Evolutionary conservation across 2,329 filamentous ascomycete species (phyloP), one percentile per base, ranked within the genome.

Genomic region (Leptodontidium sp.): DNA sequence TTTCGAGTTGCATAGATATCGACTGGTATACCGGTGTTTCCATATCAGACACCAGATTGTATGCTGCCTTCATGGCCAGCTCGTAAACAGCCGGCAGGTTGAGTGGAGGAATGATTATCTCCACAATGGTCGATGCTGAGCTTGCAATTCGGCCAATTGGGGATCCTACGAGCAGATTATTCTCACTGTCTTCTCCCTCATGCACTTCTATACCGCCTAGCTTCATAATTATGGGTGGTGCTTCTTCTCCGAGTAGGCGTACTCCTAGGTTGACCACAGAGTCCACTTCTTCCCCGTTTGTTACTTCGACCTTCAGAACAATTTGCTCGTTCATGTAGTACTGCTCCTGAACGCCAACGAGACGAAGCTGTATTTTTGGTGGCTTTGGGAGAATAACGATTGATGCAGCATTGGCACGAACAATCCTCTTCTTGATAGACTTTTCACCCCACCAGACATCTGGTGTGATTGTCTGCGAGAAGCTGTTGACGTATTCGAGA

Each of bases 301-400:
- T 76, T 2, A 98, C 82, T 53, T 91, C 87, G 49, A 98, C 83
- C 0, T 85, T 81, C 26, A 98, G 79, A 7, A 83, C 82, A 35
- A 98, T 87, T 0, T 83, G 79, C 81, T 99, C 96, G 75, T 97
- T 91, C 1, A 92, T 92, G 77, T 97, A 98, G 79, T 95, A 97
- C 65, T 94, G 90, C 14, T 88, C 85, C 67, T 86, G 83, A 8
- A 90, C 80, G 50, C 88, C 85, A 1, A 87, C 83, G 11, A 93
- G 81, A 32, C 83, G 86, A 57, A 99, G 88, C 74, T 93, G 90
- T 82, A 99, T 89, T 80, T 98, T 98, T 0, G 96, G 96, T 35
- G 95, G 96, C 72, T 97, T 92, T 1, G 96, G 95, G 65, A 94
- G 85, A 29, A 99, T 89, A 66, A 88, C 90, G 66, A 97, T 87